Base-by-base conservation (phyloP, 768 basidiomycete genomes). In the Saitozyma podzolica region DNA sequence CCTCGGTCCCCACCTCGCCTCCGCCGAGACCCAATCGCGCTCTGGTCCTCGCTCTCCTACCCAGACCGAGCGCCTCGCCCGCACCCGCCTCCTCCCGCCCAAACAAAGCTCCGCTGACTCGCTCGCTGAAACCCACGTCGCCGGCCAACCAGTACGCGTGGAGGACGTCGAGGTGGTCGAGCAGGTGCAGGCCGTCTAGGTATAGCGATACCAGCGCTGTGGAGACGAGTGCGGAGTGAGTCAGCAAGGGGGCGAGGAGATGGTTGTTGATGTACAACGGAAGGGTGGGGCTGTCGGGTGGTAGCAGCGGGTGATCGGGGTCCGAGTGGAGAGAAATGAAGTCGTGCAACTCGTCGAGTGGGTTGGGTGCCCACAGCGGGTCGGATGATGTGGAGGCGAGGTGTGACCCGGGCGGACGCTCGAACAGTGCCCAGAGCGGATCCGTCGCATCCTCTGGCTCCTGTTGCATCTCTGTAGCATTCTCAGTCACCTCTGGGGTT, bases 171-270 rank as follows among this genome's bases (percentile, higher is more conserved):
- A 87, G 80, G 40, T 88, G 86, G 0, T 87, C 85, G 1, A 88
- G 86, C 51, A 92, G 80, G 14, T 91, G 82, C 55, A 92, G 83
- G 69, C 90, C 91, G 4, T 88, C 88, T 17, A 88, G 86, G 47
- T 83, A 85, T 43, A 92, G 81, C 66, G 87, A 86, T 55, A 92
- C 85, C n/a, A 84, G 83, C 6, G 69, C 65, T 2, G 84, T 78
- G 0, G 86, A 73, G 14, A 73, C 64, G 17, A 75, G 62, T 7
- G 39, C 56, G 0, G 64, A 62, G 56, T 75, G 83, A 11, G 85
- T 82, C 9, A 92, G 82, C 74, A 92, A 86, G 8, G 89, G 81
- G 0, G 82, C 80, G 10, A 94, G 82, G 4, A 93, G 83, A 9
- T 88, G 84, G 9, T 82, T 80, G 0, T 90, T 89, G 55, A 94